These are phyloP conservation scores for Didymella lethalis DNA, from an alignment of 2,329 filamentous ascomycete genomes.

Conservation along the genomic window DNA sequence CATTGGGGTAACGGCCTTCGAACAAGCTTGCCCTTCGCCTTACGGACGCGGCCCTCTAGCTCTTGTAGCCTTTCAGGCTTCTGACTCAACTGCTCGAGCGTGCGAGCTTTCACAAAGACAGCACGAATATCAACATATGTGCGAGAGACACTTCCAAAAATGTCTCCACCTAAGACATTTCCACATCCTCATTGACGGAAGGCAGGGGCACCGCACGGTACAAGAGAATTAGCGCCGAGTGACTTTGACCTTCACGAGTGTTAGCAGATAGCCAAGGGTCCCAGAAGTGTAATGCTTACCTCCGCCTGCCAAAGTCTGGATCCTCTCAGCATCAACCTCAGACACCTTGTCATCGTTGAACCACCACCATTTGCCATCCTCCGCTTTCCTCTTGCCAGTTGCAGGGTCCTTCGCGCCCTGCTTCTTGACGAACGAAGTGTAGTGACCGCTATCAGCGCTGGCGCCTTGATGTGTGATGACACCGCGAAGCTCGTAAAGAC, in stretches of 20 bases:
- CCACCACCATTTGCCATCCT: slow-evolving; percentile 99
- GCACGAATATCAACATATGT: neutral
- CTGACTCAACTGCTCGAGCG: neutral
- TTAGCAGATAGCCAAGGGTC: slow-evolving; percentile 26
- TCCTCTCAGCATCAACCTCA: slow-evolving; percentile 90
- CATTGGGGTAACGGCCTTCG: slow-evolving; percentile 1
- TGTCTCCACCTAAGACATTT: slow-evolving; percentile 36
- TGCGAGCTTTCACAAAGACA: neutral
- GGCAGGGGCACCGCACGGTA: slow-evolving; percentile 79
- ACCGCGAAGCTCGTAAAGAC: slow-evolving; percentile 91
- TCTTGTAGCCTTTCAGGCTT: neutral
- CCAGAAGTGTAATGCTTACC: slow-evolving; percentile 60
- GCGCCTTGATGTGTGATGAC: slow-evolving; percentile 97
- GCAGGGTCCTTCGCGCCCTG: slow-evolving; percentile 73
- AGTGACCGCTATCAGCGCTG: slow-evolving; percentile 96
- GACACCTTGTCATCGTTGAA: slow-evolving; percentile 98
- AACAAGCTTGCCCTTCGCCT: neutral
- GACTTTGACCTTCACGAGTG: slow-evolving; percentile 66
- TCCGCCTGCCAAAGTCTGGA: slow-evolving; percentile 87
- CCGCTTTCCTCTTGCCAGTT: slow-evolving; percentile 78
- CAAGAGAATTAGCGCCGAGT: slow-evolving; percentile 81
- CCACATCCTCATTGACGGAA: slow-evolving; percentile 58
- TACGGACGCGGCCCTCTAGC: neutral
- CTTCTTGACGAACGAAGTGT: slow-evolving; percentile 98
- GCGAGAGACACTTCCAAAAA: neutral